phyloP scores from a whole-genome alignment of 129 eudicot species.

The Gnaphalium uliginosum region DNA sequence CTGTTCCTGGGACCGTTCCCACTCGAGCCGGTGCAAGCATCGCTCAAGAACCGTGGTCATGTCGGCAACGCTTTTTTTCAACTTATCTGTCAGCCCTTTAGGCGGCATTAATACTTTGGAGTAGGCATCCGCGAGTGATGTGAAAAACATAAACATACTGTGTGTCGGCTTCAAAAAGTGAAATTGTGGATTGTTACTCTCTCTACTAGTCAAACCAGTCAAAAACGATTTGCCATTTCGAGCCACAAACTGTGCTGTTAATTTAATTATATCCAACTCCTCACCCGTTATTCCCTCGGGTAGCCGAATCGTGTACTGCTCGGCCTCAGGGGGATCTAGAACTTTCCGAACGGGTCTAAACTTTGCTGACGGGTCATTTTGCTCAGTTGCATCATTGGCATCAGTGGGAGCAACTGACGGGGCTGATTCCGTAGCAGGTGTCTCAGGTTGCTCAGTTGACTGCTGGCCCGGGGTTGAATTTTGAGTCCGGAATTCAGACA shows the following conservation, averaged over 20 bases:
- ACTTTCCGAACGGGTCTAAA: constrained; percentile 70
- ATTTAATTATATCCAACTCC: constrained; percentile 80
- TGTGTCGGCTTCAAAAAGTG: constrained; percentile 90
- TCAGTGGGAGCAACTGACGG: constrained; percentile 42
- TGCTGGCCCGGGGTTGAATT: constrained; percentile 48
- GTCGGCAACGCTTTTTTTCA: constrained; percentile 62
- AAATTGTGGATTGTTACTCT: constrained; percentile 80
- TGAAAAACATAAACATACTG: constrained; percentile 89
- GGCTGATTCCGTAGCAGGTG: constrained; percentile 40
- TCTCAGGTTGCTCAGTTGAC: constrained; percentile 45
- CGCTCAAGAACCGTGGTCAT: constrained; percentile 85
- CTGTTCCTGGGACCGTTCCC: constrained; percentile 92
- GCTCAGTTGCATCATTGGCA: constrained; percentile 41
- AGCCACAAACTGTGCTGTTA: constrained; percentile 92
- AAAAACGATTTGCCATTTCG: constrained; percentile 81
- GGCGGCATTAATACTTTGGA: constrained; percentile 94
- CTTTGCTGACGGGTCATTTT: constrained; percentile 73
- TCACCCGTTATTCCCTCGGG: constrained; percentile 94
- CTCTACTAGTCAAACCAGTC: constrained; percentile 77
- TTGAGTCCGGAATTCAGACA: constrained; percentile 67
- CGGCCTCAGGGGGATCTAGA: constrained; percentile 91
- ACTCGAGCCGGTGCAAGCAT: constrained; percentile 77
- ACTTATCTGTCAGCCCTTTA: constrained; percentile 70
- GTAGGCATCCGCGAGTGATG: constrained; percentile 90
- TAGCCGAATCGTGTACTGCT: constrained; percentile 82